A percentile compares a stretch with the other conserved stretches of the same genome.
Conservation (phyloP, 805 yeast species). For the Teunomyces stri region DNA sequence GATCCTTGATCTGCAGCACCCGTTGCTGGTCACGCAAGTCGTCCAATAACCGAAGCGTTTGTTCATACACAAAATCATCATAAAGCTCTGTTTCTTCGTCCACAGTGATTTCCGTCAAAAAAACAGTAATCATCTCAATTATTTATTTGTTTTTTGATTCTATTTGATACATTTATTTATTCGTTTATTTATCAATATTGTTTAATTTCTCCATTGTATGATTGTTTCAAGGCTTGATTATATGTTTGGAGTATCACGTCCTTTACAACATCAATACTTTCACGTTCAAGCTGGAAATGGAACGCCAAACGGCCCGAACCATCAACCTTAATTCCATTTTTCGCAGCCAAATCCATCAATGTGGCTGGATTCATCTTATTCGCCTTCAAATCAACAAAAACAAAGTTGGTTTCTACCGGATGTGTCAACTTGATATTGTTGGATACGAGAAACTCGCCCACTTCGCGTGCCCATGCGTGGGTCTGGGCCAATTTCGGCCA, state of each 20-base stretch:
- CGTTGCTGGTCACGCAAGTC: slow-evolving; percentile 41
- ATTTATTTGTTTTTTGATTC: background rate
- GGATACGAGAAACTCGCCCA: slow-evolving; percentile 30
- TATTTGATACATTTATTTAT: background rate
- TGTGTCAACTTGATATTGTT: slow-evolving; percentile 30
- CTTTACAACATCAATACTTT: slow-evolving; percentile 38
- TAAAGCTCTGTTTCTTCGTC: slow-evolving; percentile 6
- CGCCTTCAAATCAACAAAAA: slow-evolving; percentile 34
- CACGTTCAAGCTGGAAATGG: slow-evolving; percentile 34
- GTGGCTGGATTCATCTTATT: slow-evolving; percentile 27
- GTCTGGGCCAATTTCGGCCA: slow-evolving; percentile 28
- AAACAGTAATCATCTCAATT: slow-evolving; percentile 5
- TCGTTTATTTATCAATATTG: background rate
- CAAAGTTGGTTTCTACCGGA: slow-evolving; percentile 43
- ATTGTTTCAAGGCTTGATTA: slow-evolving; percentile 52
- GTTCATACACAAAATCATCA: slow-evolving; percentile 48
- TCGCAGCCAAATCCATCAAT: slow-evolving; percentile 48
- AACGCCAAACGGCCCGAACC: slow-evolving; percentile 29
- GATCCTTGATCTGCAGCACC: slow-evolving; percentile 39
- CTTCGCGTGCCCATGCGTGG: slow-evolving; percentile 34
- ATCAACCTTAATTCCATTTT: slow-evolving; percentile 51
- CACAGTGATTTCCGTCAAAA: slow-evolving; percentile 13
- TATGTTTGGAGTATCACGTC: slow-evolving; percentile 54
- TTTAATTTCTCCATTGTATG: slow-evolving; percentile 25
- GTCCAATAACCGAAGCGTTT: slow-evolving; percentile 41